A percentile compares a stretch with the other conserved stretches of the same genome.
phyloP scores from a whole-genome alignment of 306 rosid species.

The Begonia masoniana region DNA sequence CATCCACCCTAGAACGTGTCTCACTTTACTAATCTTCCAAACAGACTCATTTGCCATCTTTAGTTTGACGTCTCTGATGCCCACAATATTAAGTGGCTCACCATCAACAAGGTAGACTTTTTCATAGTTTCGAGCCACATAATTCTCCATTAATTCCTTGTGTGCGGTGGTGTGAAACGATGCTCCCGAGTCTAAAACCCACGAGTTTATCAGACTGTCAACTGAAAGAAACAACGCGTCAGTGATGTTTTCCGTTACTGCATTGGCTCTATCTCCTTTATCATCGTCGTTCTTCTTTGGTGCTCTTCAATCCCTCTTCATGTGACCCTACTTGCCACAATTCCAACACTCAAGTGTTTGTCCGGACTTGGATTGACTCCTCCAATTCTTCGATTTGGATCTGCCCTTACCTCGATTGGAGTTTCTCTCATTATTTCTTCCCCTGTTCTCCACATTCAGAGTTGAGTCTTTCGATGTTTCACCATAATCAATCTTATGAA shows the following conservation, averaged over 20 bases:
- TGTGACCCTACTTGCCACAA: not conserved
- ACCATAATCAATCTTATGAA: too few relatives aligned
- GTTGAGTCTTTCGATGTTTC: too few relatives aligned
- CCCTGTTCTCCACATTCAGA: too few relatives aligned
- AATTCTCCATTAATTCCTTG: not conserved
- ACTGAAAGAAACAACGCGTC: not conserved
- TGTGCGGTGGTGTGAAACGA: constrained; percentile 1
- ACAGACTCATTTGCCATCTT: not conserved
- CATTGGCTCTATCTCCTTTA: not conserved
- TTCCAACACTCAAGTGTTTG: not conserved
- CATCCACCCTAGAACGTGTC: too few relatives aligned
- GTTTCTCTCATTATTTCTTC: too few relatives aligned
- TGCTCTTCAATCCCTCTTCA: not conserved
- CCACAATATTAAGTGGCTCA: not conserved
- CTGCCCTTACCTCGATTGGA: too few relatives aligned
- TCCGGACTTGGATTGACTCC: too few relatives aligned
- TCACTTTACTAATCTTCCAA: too few relatives aligned
- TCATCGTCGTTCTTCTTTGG: not conserved
- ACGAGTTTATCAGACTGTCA: not conserved
- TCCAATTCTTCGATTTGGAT: too few relatives aligned
- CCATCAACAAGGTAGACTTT: constrained; percentile 1
- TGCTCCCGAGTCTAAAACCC: constrained; percentile 2
- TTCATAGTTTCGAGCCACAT: not conserved
- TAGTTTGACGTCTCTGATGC: not conserved
- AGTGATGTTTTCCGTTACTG: not conserved